Evolutionary conservation across 805 yeast species (phyloP).

Genomic region (Sugiyamaella smithiae): DNA sequence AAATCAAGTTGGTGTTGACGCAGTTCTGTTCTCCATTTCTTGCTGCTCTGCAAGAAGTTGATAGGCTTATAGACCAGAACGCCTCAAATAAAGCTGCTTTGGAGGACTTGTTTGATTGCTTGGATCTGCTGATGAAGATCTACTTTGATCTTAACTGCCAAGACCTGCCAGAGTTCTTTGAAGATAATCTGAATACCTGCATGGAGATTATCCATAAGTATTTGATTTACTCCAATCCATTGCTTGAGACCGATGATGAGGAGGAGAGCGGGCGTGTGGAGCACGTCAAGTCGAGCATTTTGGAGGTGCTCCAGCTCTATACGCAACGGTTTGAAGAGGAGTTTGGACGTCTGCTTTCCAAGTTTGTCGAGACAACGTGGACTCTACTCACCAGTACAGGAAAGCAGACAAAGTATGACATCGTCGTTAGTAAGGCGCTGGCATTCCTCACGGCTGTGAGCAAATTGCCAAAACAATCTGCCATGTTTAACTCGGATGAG

Average conservation of each 20-base stretch:
- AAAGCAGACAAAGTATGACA: constrained; percentile 73
- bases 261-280: constrained; percentile 67
- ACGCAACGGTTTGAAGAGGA: constrained; percentile 90
- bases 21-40: constrained; percentile 81
- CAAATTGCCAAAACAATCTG: constrained; percentile 61
- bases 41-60: constrained; percentile 63
- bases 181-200: constrained; percentile 75
- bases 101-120: constrained; percentile 60
- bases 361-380: constrained; percentile 84
- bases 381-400: constrained; percentile 63
- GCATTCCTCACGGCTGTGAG: constrained; percentile 80
- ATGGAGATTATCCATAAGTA: constrained; percentile 84
- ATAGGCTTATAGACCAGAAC: constrained; percentile 54
- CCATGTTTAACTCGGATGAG: constrained; percentile 56
- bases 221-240: constrained; percentile 54
- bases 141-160: constrained; percentile 95
- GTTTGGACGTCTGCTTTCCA: constrained; percentile 71
- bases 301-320: constrained; percentile 82
- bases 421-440: constrained; percentile 76
- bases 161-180: constrained; percentile 97
- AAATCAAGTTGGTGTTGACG: constrained; percentile 80
- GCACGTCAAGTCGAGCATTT: constrained; percentile 72
- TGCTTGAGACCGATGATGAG: constrained; percentile 59
- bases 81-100: constrained; percentile 48
- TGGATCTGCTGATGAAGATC: constrained; percentile 70